Percentiles rank a stretch among this genome's conserved stretches.
phyloP scores from a whole-genome alignment of 1,284 basidiomycete species.

The Macrocystidia cucumis region DNA sequence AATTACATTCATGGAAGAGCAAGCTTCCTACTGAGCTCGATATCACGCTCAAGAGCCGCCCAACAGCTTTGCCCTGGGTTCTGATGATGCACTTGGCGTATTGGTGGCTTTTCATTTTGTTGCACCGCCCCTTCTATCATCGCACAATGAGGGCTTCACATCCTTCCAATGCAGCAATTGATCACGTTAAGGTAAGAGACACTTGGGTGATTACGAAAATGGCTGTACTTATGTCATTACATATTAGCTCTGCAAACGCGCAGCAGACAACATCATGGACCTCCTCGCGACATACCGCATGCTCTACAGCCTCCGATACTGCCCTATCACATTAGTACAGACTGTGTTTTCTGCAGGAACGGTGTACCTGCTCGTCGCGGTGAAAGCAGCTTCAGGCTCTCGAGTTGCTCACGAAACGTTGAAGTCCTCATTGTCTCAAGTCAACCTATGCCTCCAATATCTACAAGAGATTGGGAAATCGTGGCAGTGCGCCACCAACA shows the following conservation, averaged over 20 bases:
- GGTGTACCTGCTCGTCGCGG: conserved; percentile 48
- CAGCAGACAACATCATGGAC: conserved; percentile 57
- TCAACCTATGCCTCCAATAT: conserved; percentile 38
- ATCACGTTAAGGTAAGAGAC: conserved; percentile 41
- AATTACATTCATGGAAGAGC: conserved; percentile 54
- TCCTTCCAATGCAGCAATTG: conserved; percentile 32
- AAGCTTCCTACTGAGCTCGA: conserved; percentile 45
- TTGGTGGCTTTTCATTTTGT: conserved; percentile 57
- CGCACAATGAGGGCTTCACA: conserved; percentile 30
- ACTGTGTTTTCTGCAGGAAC: conserved; percentile 62
- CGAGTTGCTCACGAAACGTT: conserved; percentile 31
- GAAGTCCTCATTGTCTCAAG: conserved; percentile 30
- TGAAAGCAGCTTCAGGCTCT: conserved; percentile 40
- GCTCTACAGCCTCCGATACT: conserved; percentile 54
- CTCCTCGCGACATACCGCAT: conserved; percentile 47
- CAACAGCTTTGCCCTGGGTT: conserved; percentile 48
- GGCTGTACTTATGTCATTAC: too few species aligned
- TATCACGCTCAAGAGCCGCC: conserved; percentile 40
- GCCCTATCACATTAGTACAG: conserved; percentile 57
- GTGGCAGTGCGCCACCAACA: conserved; percentile 42
- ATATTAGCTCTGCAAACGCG: conserved; percentile 54
- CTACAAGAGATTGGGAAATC: conserved; percentile 40
- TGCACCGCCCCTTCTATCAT: conserved; percentile 60
- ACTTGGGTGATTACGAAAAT: too few species aligned
- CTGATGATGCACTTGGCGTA: conserved; percentile 58